Evolutionary conservation across 495 filamentous ascomycete species (phyloP).

Genomic region (Penicillium atrosanguineum): DNA sequence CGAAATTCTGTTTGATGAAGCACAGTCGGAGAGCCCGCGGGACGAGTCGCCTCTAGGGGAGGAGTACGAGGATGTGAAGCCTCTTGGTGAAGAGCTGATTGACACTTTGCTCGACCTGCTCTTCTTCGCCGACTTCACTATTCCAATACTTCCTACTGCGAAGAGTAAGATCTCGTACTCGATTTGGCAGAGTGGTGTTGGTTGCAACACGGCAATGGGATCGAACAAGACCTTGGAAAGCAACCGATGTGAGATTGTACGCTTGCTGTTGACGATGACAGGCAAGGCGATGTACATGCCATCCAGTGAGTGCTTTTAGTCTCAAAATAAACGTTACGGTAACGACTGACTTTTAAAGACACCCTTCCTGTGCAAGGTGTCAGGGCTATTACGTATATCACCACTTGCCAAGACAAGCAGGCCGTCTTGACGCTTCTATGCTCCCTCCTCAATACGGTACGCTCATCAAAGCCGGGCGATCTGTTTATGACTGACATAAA

Average conservation of each 20-base stretch:
- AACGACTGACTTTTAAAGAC: constrained; percentile 40
- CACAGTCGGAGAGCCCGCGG: constrained; percentile 48
- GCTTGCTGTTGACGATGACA: constrained; percentile 79
- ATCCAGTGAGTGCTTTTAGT: constrained; percentile 61
- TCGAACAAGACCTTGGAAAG: constrained; percentile 88
- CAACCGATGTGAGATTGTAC: constrained; percentile 86
- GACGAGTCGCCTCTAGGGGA: constrained; percentile 45
- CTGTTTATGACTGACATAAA: constrained; percentile 3
- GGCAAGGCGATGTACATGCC: constrained; percentile 93
- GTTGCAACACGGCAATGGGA: constrained; percentile 84
- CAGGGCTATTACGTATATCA: constrained; percentile 84
- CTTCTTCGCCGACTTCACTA: constrained; percentile 87
- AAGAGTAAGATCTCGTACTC: constrained; percentile 85
- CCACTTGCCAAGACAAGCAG: constrained; percentile 86
- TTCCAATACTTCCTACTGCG: constrained; percentile 63
- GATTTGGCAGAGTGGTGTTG: constrained; percentile 98
- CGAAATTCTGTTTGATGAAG: constrained; percentile 87
- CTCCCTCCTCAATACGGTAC: constrained; percentile 93
- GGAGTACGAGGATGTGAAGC: constrained; percentile 79
- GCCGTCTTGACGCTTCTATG: constrained; percentile 84
- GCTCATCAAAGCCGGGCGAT: neutral
- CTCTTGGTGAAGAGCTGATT: constrained; percentile 89
- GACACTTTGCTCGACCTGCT: constrained; percentile 87
- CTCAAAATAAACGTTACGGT: neutral
- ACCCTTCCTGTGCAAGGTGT: constrained; percentile 82